These are phyloP conservation scores for Hansenula sp. DNA, from an alignment of 1,139 yeast species.

Conservation along the genomic window DNA sequence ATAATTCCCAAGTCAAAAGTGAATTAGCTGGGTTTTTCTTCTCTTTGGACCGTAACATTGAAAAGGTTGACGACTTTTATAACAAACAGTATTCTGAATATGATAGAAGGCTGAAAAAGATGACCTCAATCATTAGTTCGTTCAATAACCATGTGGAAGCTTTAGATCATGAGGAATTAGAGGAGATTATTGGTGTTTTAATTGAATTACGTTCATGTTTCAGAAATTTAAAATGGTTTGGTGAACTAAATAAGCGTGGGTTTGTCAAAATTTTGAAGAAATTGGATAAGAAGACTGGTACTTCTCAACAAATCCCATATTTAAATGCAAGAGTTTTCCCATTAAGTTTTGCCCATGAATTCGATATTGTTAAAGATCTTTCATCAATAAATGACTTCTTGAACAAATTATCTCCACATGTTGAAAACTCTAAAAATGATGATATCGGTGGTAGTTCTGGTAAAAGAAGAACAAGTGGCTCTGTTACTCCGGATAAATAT, in stretches of 20 bases:
- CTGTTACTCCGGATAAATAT: slow-evolving; percentile 27
- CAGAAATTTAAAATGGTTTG: slow-evolving; percentile 88
- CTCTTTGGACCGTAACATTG: slow-evolving; percentile 77
- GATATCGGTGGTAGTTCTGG: not conserved
- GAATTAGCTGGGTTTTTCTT: slow-evolving; percentile 66
- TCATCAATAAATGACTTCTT: slow-evolving; percentile 53
- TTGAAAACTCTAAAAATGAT: slow-evolving; percentile 8
- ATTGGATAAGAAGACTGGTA: slow-evolving; percentile 81
- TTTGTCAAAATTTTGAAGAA: slow-evolving; percentile 86
- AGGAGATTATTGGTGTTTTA: slow-evolving; percentile 72
- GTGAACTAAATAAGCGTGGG: slow-evolving; percentile 89
- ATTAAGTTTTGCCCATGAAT: slow-evolving; percentile 70
- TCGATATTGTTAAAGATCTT: slow-evolving; percentile 52
- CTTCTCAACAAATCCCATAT: slow-evolving; percentile 63
- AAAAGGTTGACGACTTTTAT: slow-evolving; percentile 76
- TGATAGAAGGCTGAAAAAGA: slow-evolving; percentile 57
- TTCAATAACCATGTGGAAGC: slow-evolving; percentile 21
- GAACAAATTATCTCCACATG: slow-evolving; percentile 39
- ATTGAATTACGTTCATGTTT: slow-evolving; percentile 75
- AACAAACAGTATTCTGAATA: slow-evolving; percentile 71
- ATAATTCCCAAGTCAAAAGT: slow-evolving; percentile 36
- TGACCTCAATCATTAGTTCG: slow-evolving; percentile 31
- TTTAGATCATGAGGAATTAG: slow-evolving; percentile 63
- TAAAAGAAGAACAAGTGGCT: slow-evolving; percentile 4
- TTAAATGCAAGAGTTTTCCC: slow-evolving; percentile 69